Base-by-base conservation (phyloP, 1,284 basidiomycete genomes). In the Xanthoconium separans region DNA sequence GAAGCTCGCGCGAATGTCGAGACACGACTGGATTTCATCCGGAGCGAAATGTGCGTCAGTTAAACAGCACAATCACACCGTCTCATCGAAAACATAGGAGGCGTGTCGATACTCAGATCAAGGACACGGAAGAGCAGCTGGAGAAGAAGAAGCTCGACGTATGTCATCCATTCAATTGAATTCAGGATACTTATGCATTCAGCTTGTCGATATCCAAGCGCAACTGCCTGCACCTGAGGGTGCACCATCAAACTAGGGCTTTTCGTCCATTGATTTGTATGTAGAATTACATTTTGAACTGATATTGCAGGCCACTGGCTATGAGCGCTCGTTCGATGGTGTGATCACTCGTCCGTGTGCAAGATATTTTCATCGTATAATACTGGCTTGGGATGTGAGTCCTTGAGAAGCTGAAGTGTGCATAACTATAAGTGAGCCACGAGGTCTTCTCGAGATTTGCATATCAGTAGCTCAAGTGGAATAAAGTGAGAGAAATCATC, bases 1-100 rank as follows among this genome's bases (percentile, higher is more conserved):
- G 97, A 98, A 63, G 96, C 96, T 11, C 91, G 90, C 68, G 77
- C 75, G 54, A 98, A 96, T 66, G 93, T 99, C 31, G 85, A 94
- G 59, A 98, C 93, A 55, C 85, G 96, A 7, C 74, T 99, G 39
- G 92, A 94, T 57, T 98, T 94, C 73, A 98, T 99, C 67, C 80
- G 77, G 50, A 75, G 82, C 47, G 95, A 99, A 72, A 93, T 97
- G 95, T 98, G 57, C 56, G 90, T 77, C 6, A 22, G 30, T 30
- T 44, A 36, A 16, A 40, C 8, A 30, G 18, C 41, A 43, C 36
- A 46, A 37, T 43, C 34, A 36, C 27, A 46, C 39, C 53, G 31
- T 44, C 48, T 62, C 33, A 51, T 43, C 51, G 45, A 33, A 44
- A 33, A 42, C 53, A 44, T 61, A 96, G 93, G 58, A 87, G 88